Base-by-base conservation (phyloP, 768 basidiomycete species). In the Boletus insuetus region DNA sequence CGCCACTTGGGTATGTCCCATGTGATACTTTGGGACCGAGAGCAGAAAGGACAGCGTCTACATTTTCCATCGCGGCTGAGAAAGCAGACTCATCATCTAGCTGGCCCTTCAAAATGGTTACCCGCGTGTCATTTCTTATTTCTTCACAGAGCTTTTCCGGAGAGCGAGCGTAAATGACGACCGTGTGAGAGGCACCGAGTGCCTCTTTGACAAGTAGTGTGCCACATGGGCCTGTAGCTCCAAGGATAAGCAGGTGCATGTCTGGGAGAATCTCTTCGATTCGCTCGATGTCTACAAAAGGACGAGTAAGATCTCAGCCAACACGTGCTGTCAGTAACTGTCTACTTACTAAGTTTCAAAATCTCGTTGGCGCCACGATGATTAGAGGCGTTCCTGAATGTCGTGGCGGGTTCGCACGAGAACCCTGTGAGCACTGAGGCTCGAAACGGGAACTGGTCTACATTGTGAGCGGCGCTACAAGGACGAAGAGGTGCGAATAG, bases 181-280 rank as follows among this genome's bases (percentile, higher is more conserved):
- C 61, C 5, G 76, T 73, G 59, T 79, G 76, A 6, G 65, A 60
- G 20, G 70, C 69, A 17, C 71, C 63, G 17, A 90, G 77, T 6
- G 77, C 72, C 62, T 85, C 79, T 49, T 82, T 77, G 53, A 84
- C 75, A 55, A 89, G 74, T 17, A 79, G 75, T 43, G 80, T 69
- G 46, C 88, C 89, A 35, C 71, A 69, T 14, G 82, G 77, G 2
- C 88, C 87, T 4, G 88, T 91, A 22, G 78, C 84, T 17, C 88
- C 89, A n/a, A 91, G 75, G 54, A 90, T 74, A 51, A 90, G 75
- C 53, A 88, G 62, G 24, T 75, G 83, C 81, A 81, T 80, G 17
- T 35, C 19, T 42, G 11, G 41, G 13, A 17, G 13, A 20, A 13
- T 17, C 34, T 11, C 34, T 35, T 14, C 34, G 34, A 22, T 39